Conservation (phyloP, 495 filamentous ascomycete genomes). For the Penicillium macrosclerotiorum region DNA sequence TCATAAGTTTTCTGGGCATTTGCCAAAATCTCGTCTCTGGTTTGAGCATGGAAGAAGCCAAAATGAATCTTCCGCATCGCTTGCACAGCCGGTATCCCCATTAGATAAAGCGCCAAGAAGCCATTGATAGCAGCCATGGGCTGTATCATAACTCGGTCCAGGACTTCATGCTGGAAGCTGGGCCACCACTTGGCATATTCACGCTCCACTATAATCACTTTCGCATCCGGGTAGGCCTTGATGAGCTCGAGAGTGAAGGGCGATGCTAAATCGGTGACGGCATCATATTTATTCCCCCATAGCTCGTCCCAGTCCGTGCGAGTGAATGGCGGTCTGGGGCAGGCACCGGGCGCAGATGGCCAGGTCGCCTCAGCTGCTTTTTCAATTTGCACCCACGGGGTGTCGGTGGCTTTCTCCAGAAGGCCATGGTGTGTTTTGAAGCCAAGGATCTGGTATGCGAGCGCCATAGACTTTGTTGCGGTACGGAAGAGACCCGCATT, state of each 20-base stretch:
- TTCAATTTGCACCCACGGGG: conserved; percentile 1
- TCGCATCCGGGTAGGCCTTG: not conserved
- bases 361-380: conserved; percentile 5
- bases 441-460: conserved; percentile 4
- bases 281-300: conserved; percentile 1
- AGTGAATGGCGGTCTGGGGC: conserved; percentile 1
- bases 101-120: conserved; percentile 1
- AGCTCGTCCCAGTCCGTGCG: conserved; percentile 3
- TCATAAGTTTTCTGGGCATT: not conserved
- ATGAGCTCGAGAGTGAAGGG: not conserved
- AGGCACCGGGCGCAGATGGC: not conserved
- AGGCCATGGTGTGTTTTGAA: conserved; percentile 8
- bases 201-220: not conserved
- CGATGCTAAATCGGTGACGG: not conserved
- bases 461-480: conserved; percentile 7
- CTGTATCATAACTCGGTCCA: conserved; percentile 2
- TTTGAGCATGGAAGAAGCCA: conserved; percentile 2
- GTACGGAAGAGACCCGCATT: conserved; percentile 8
- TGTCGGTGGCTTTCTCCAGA: conserved; percentile 1
- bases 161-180: conserved; percentile 2
- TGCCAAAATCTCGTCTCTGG: not conserved
- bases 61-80: conserved; percentile 10
- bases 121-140: conserved; percentile 7
- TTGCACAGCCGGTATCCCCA: conserved; percentile 6
- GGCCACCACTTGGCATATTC: not conserved